phyloP scores from a whole-genome alignment of 2,329 filamentous ascomycete species.

The Fusarium sp. region DNA sequence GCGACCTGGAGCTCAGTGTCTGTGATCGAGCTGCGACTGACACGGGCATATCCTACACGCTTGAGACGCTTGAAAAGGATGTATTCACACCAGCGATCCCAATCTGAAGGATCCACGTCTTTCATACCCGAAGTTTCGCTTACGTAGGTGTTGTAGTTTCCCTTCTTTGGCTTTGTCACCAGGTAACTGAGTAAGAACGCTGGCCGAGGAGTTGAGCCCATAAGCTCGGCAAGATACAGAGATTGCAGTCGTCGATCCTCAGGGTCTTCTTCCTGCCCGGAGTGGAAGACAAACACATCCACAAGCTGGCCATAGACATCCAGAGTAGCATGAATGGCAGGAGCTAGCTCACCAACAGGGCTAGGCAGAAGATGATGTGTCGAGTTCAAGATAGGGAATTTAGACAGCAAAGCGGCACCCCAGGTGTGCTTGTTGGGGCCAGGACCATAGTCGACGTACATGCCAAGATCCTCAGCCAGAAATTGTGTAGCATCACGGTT shows the following conservation, averaged over 20 bases:
- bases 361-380: constrained; percentile 95
- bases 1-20: constrained; percentile 97
- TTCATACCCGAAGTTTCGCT: constrained; percentile 89
- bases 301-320: constrained; percentile 90
- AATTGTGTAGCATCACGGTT: constrained; percentile 97
- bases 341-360: constrained; percentile 93
- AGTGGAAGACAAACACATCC: constrained; percentile 98
- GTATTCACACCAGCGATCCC: constrained; percentile 99
- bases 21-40: constrained; percentile 91
- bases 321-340: constrained; percentile 95
- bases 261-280: constrained; percentile 94
- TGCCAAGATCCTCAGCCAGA: constrained; percentile 94
- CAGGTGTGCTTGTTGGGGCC: constrained; percentile 99
- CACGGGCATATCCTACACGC: constrained; percentile 87
- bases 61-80: constrained; percentile 92
- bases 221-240: constrained; percentile 86
- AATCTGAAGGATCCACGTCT: constrained; percentile 91
- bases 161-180: constrained; percentile 88
- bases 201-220: constrained; percentile 84
- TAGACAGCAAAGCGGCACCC: constrained; percentile 92
- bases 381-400: constrained; percentile 97
- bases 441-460: constrained; percentile 98
- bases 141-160: constrained; percentile 98
- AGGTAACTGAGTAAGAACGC: constrained; percentile 90
- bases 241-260: constrained; percentile 91